Conservation (phyloP, 1,284 basidiomycete species). For the Heterobasidion irregulare region DNA sequence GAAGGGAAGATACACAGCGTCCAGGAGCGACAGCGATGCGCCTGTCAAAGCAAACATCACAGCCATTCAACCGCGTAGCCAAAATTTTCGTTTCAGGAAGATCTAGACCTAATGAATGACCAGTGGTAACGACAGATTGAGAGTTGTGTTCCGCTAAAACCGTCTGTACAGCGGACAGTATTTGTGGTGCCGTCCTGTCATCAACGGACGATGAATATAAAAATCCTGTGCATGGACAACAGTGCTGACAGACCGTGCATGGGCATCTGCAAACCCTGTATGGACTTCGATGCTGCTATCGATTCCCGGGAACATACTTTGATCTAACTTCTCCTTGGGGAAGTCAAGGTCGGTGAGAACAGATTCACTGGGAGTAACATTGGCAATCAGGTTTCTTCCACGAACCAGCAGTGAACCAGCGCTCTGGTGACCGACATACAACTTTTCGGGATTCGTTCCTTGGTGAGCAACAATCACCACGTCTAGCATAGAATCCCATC, state of each 20-base stretch:
- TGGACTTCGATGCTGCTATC: slow-evolving; percentile 31
- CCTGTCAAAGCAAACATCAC: slow-evolving; percentile 27
- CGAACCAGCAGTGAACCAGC: neutral
- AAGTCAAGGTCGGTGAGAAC: slow-evolving; percentile 39
- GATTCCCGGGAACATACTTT: slow-evolving; percentile 39
- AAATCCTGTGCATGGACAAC: slow-evolving; percentile 27
- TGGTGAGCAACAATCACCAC: slow-evolving; percentile 14
- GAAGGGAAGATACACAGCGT: slow-evolving; percentile 28
- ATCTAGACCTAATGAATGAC: slow-evolving; percentile 34
- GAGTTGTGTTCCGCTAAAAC: neutral
- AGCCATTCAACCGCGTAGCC: slow-evolving; percentile 25
- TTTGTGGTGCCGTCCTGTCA: slow-evolving; percentile 28
- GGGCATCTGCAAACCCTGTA: slow-evolving; percentile 37
- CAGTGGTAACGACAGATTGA: slow-evolving; percentile 22
- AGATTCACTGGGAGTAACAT: slow-evolving; percentile 5
- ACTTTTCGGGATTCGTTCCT: slow-evolving; percentile 11
- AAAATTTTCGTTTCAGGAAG: slow-evolving; percentile 28
- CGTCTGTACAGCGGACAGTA: neutral
- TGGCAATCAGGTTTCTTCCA: neutral
- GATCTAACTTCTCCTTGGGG: slow-evolving; percentile 21
- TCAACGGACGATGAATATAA: slow-evolving; percentile 22
- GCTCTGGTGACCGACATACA: slow-evolving; percentile 7
- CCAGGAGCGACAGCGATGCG: slow-evolving; percentile 42
- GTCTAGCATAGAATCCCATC: slow-evolving; percentile 18
- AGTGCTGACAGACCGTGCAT: slow-evolving; percentile 25